phyloP scores from a whole-genome alignment of 441 rosid species.

The Populus hybrid region DNA sequence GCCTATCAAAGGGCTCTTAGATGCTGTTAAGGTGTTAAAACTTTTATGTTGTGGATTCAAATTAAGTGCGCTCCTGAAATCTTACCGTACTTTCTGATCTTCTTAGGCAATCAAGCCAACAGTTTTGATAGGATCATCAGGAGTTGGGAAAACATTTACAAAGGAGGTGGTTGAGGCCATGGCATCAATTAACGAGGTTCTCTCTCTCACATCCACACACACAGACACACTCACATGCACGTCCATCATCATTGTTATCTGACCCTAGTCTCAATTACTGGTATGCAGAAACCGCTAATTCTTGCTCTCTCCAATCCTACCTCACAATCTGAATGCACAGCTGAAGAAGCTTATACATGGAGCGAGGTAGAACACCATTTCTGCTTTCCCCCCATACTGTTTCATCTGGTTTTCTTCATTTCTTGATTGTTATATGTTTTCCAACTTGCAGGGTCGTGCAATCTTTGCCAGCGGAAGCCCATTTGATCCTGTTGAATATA shows the following conservation, averaged over 20 bases:
- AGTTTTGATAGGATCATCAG: constrained; percentile 88
- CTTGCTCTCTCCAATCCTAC: constrained; percentile 96
- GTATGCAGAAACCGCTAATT: constrained; percentile 74
- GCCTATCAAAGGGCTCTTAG: constrained; percentile 57
- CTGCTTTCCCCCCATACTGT: neutral
- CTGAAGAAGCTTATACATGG: constrained; percentile 98
- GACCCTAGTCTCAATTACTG: constrained; percentile 13
- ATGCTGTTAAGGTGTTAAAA: constrained; percentile 65
- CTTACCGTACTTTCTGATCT: constrained; percentile 18
- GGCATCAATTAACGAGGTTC: constrained; percentile 78
- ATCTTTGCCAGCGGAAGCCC: constrained; percentile 99
- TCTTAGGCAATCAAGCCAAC: constrained; percentile 87
- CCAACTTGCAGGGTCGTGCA: constrained; percentile 68
- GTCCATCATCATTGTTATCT: neutral
- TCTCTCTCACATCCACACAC: neutral
- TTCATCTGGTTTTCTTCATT: neutral
- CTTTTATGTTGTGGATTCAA: neutral
- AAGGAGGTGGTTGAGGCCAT: constrained; percentile 84
- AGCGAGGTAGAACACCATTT: constrained; percentile 46
- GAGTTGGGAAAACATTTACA: constrained; percentile 88
- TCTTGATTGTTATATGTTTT: neutral
- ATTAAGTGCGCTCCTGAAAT: neutral
- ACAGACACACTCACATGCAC: neutral
- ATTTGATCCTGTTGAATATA: constrained; percentile 71
- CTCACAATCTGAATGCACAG: constrained; percentile 97